phyloP scores from a whole-genome alignment of 805 yeast species.

The Hemisphaericaspora nanyangensis region DNA sequence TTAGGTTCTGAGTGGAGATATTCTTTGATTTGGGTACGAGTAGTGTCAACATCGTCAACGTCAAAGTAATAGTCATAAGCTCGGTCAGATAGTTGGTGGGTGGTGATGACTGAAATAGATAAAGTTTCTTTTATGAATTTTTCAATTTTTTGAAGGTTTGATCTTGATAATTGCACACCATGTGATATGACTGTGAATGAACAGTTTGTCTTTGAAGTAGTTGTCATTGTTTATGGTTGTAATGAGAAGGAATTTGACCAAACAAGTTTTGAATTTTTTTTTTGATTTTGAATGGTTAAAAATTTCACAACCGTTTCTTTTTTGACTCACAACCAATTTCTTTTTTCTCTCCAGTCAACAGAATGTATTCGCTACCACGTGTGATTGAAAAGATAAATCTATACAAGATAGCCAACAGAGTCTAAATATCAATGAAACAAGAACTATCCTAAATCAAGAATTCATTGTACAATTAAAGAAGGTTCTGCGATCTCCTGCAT shows the following conservation, averaged over 20 bases:
- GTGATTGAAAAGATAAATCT: background rate
- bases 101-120: background rate
- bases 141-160: background rate
- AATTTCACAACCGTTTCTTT: too few species aligned
- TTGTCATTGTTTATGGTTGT: background rate
- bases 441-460: too few species aligned
- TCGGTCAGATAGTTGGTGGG: constrained; percentile 15
- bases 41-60: constrained; percentile 9
- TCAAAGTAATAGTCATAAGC: constrained; percentile 19
- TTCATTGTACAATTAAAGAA: too few species aligned
- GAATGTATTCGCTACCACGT: background rate
- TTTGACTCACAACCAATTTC: too few species aligned
- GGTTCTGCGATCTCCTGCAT: too few species aligned
- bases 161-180: background rate
- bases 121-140: background rate
- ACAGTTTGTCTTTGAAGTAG: background rate
- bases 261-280: too few species aligned
- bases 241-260: background rate
- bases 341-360: too few species aligned
- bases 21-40: constrained; percentile 6
- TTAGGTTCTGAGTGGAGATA: background rate
- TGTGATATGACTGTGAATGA: constrained; percentile 2
- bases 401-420: too few species aligned
- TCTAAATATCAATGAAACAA: too few species aligned
- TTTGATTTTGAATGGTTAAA: background rate